Percentiles rank a stretch among this genome's conserved stretches.
These are phyloP conservation scores for Aechmea fasciata DNA, from an alignment of 176 grass and related monocot species.

Conservation along the genomic window DNA sequence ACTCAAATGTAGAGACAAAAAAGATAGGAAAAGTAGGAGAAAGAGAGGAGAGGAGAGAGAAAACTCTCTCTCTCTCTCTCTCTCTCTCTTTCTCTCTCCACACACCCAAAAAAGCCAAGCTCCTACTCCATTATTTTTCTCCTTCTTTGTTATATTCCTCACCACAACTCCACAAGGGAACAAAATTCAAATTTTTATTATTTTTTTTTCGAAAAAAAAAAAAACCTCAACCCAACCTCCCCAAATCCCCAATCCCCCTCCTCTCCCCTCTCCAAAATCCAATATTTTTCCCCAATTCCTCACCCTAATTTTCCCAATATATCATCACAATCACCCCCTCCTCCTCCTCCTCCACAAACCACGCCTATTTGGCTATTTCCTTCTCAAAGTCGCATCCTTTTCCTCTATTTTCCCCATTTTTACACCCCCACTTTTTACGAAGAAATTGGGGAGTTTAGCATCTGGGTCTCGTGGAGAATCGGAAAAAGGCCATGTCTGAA, in stretches of 20 bases:
- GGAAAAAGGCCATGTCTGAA: constrained; percentile 22
- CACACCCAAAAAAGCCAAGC: too few relatives aligned
- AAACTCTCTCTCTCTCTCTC: too few relatives aligned
- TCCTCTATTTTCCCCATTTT: too few relatives aligned
- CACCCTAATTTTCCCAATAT: background rate
- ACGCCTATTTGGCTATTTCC: background rate
- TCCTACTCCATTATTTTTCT: too few relatives aligned
- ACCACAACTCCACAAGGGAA: too few relatives aligned
- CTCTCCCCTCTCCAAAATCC: constrained; percentile 19
- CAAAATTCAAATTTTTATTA: too few relatives aligned
- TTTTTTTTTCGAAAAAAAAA: too few relatives aligned
- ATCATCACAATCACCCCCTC: background rate
- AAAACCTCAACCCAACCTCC: background rate
- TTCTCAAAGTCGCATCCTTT: background rate
- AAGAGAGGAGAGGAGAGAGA: too few relatives aligned
- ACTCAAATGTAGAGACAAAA: too few relatives aligned
- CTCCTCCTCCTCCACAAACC: background rate
- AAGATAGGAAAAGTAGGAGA: too few relatives aligned
- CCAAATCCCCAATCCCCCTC: constrained; percentile 14
- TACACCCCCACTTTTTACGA: background rate
- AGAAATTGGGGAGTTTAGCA: background rate
- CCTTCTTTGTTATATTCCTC: too few relatives aligned
- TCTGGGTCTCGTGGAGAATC: background rate
- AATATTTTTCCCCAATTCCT: constrained; percentile 30
- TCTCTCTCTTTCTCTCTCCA: too few relatives aligned